Conservation (phyloP, 768 basidiomycete genomes). For the Grammothele lineata region DNA sequence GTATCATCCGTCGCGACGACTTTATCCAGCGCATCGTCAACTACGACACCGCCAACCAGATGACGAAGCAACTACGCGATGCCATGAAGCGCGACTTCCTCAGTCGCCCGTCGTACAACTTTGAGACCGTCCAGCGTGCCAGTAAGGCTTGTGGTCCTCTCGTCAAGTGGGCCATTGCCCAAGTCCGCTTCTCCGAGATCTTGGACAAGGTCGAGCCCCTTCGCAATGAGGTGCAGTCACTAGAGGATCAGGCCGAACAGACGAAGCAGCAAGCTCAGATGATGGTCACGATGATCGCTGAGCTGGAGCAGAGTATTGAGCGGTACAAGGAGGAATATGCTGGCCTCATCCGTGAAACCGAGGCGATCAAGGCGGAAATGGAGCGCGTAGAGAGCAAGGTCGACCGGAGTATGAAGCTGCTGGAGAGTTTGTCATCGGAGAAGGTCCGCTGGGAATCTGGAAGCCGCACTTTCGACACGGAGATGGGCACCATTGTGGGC, state of each 20-base stretch:
- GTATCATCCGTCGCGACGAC: constrained; percentile 92
- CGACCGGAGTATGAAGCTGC: constrained; percentile 91
- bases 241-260: constrained; percentile 90
- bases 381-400: constrained; percentile 96
- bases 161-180: constrained; percentile 97
- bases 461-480: constrained; percentile 92
- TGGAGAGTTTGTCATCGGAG: constrained; percentile 94
- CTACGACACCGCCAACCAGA: constrained; percentile 87
- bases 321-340: constrained; percentile 98
- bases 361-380: constrained; percentile 97
- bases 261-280: constrained; percentile 90
- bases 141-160: constrained; percentile 97
- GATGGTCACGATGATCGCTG: constrained; percentile 88
- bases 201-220: constrained; percentile 95
- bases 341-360: constrained; percentile 91
- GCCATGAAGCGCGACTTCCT: constrained; percentile 92
- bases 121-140: constrained; percentile 91
- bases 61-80: constrained; percentile 87
- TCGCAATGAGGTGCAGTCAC: constrained; percentile 89
- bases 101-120: constrained; percentile 86
- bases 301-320: constrained; percentile 89
- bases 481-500: constrained; percentile 98
- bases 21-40: constrained; percentile 95
- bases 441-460: constrained; percentile 91
- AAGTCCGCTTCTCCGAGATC: constrained; percentile 96